Base-by-base conservation (phyloP, 1,284 basidiomycete species). In the Tilletiopsis washingtonensis region DNA sequence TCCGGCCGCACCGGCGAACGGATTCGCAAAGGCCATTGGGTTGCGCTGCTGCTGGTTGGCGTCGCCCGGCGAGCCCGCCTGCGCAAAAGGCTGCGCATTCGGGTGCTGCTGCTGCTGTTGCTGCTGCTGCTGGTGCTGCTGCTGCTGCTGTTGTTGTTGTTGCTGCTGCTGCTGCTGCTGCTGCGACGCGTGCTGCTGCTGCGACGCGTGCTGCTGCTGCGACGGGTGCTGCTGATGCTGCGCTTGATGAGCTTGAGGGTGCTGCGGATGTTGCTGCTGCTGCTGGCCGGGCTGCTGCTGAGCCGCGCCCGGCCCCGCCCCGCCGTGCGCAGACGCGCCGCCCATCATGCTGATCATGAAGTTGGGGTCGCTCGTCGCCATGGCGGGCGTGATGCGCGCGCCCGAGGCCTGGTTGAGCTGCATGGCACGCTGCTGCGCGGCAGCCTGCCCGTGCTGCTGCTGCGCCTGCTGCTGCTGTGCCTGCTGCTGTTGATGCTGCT, bases 331-430 rank as follows among this genome's bases (percentile, higher is more conserved):
- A 14, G 21, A 32, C n/a, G 5, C 25, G 17, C 21, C 47, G 24
- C 57, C 61, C 61, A 62, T 62, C 62, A 64, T 64, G 43, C 57
- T 62, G 36, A 61, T 63, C 62, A 65, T 65, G 25, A 65, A 49
- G 40, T 56, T 54, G 1, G 61, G 62, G 43, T 65, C 62, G 42
- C 59, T 62, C n/a, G 57, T 63, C n/a, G 61, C 62, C 61, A 63
- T 63, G 9, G 59, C 53, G 25, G 62, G 62, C 7, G 59, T 62
- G 40, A 63, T 61, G 11, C 61, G 50, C 0, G 56, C 57, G 15
- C 54, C 54, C 0, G 58, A 54, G 2, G 58, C 58, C 43, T 61
- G 61, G 53, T 23, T 60, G 61, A 3, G 60, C 57, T 20, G 60
- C 57, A 21, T 34, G 32, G 12, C 32, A 17, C 58, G 50, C 40